Percentiles rank a stretch among this genome's conserved stretches.
These are phyloP conservation scores for Macrophomina phaseolina DNA, from an alignment of 2,329 filamentous ascomycete species.

Conservation along the genomic window DNA sequence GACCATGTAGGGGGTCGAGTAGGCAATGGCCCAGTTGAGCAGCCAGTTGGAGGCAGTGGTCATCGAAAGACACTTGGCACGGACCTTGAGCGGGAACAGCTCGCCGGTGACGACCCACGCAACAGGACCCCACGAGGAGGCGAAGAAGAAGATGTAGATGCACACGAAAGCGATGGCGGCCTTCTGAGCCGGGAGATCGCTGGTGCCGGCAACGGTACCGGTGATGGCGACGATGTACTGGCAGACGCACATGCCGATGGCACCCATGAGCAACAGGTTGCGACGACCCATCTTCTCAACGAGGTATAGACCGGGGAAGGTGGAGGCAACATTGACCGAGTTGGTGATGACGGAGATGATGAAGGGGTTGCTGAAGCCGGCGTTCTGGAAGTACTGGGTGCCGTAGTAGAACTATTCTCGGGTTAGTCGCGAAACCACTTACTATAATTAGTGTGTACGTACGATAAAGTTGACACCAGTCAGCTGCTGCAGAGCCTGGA, in stretches of 20 bases:
- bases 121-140: slow-evolving; percentile 77
- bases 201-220: slow-evolving; percentile 45
- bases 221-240: slow-evolving; percentile 51
- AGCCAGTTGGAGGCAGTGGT: slow-evolving; percentile 64
- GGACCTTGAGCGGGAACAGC: slow-evolving; percentile 53
- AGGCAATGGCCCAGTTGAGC: slow-evolving; percentile 66
- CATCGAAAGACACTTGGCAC: slow-evolving; percentile 56
- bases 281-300: slow-evolving; percentile 82
- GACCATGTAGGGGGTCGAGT: slow-evolving; percentile 75
- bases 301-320: slow-evolving; percentile 72
- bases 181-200: slow-evolving; percentile 46
- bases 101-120: slow-evolving; percentile 64
- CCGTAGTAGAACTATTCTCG: slow-evolving; percentile 26
- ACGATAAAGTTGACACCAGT: slow-evolving; percentile 57
- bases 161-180: slow-evolving; percentile 56
- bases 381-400: slow-evolving; percentile 48
- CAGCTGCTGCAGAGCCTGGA: slow-evolving; percentile 84
- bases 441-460: background rate
- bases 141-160: slow-evolving; percentile 82
- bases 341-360: slow-evolving; percentile 76
- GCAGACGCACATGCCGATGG: slow-evolving; percentile 69
- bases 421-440: background rate
- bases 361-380: slow-evolving; percentile 59
- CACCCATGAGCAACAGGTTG: slow-evolving; percentile 74
- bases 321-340: slow-evolving; percentile 77